A percentile compares a stretch with the other conserved stretches of the same genome.
Evolutionary conservation across 345 rosid genomes (phyloP).

Genomic region (Excoecaria agallocha): DNA sequence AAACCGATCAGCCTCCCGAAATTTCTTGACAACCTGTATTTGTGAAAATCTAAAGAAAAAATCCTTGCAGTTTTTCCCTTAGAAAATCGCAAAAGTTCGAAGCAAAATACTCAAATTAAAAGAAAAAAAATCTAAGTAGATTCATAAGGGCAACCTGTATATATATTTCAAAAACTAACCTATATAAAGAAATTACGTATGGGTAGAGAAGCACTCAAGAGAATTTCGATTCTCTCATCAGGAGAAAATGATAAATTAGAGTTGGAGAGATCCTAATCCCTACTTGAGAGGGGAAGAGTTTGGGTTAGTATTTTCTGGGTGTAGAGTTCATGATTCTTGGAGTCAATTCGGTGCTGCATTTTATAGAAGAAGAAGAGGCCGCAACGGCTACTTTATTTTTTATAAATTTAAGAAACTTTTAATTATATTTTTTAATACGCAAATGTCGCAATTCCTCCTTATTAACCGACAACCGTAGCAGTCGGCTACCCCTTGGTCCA

Average conservation of each 20-base stretch:
- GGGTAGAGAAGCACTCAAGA: background rate
- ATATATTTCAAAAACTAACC: too few species aligned
- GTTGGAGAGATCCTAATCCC: conserved; percentile 1
- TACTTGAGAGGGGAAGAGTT: background rate
- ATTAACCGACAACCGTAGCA: conserved; percentile 52
- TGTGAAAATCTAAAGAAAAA: background rate
- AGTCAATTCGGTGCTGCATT: conserved; percentile 11
- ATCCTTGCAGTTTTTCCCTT: conserved; percentile 9
- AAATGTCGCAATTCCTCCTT: conserved; percentile 29
- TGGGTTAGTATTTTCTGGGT: background rate
- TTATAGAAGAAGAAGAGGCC: conserved; percentile 42
- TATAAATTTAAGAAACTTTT: background rate
- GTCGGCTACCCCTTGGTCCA: conserved; percentile 37
- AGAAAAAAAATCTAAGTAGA: background rate
- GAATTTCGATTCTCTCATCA: background rate
- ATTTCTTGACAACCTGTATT: background rate
- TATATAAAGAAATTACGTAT: background rate
- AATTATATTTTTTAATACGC: background rate
- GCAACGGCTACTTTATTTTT: conserved; percentile 46
- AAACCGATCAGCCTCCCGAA: conserved; percentile 37
- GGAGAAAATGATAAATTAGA: background rate
- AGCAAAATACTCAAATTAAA: background rate
- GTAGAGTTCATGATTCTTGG: background rate
- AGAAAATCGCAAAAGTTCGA: background rate
- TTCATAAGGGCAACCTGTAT: background rate